These are phyloP conservation scores for Pseudocercospora crystallina DNA, from an alignment of 2,329 filamentous ascomycete genomes.

Conservation along the genomic window DNA sequence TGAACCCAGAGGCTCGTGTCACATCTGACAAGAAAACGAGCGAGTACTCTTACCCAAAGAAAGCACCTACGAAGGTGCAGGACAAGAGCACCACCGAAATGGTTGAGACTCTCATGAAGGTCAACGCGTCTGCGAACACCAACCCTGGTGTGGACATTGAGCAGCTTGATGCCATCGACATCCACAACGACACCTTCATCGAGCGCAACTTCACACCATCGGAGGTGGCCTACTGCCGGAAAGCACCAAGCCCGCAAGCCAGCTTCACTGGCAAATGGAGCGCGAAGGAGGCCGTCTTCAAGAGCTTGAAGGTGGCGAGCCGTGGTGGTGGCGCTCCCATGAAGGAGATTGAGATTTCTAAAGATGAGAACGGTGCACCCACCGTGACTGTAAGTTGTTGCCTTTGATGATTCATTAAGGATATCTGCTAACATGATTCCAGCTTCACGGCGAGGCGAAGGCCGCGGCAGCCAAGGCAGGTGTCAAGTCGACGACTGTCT, in stretches of 20 bases:
- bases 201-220: constrained; percentile 87
- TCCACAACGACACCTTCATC: constrained; percentile 90
- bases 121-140: constrained; percentile 57
- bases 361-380: constrained; percentile 78
- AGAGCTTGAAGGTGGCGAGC: constrained; percentile 83
- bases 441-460: constrained; percentile 86
- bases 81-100: constrained; percentile 69
- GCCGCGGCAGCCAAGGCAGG: constrained; percentile 80
- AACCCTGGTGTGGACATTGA: constrained; percentile 95
- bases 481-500: constrained; percentile 84
- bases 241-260: constrained; percentile 75
- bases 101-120: constrained; percentile 72
- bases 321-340: constrained; percentile 85
- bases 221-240: constrained; percentile 84
- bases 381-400: constrained; percentile 72
- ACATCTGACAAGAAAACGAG: constrained; percentile 81
- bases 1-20: constrained; percentile 91
- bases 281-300: constrained; percentile 98
- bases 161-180: constrained; percentile 81
- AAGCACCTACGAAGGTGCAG: constrained; percentile 65
- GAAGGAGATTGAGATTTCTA: constrained; percentile 91
- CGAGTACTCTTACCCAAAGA: constrained; percentile 69
- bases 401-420: neutral
- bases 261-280: constrained; percentile 96
- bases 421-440: constrained; percentile 24